Conservation (phyloP, 139 green algal genomes). For the Chlorella ohadii region DNA sequence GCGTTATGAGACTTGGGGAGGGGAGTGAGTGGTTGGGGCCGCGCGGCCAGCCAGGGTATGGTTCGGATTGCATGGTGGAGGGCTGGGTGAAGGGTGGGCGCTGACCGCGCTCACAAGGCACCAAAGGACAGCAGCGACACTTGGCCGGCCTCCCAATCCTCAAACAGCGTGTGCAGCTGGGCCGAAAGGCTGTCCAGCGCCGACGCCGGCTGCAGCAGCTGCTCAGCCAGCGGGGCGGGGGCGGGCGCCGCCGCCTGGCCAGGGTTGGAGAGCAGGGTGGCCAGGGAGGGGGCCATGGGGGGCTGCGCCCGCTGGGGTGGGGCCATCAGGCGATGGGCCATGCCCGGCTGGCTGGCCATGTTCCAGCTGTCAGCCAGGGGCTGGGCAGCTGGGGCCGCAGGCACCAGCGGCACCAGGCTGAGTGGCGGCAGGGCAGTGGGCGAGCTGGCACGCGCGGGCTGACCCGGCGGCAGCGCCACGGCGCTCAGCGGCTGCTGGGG, state of each 20-base stretch:
- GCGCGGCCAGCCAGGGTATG: too few relatives aligned
- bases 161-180: conserved; percentile 7
- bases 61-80: too few relatives aligned
- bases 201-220: neutral
- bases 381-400: neutral
- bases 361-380: neutral
- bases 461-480: neutral
- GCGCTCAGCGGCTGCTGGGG: neutral
- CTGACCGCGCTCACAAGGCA: too few relatives aligned
- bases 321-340: neutral
- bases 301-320: neutral
- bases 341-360: too few relatives aligned
- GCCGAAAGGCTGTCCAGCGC: neutral
- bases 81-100: too few relatives aligned
- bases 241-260: neutral
- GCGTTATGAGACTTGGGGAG: too few relatives aligned
- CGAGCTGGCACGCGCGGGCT: neutral
- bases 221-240: neutral
- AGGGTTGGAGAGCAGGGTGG: neutral
- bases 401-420: neutral
- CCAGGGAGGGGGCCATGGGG: neutral
- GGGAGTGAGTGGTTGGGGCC: too few relatives aligned
- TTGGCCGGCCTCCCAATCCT: neutral
- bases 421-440: neutral
- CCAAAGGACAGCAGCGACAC: neutral